Base-by-base conservation (phyloP, 1,139 yeast species). In the Sugiyamaella neomexicana region DNA sequence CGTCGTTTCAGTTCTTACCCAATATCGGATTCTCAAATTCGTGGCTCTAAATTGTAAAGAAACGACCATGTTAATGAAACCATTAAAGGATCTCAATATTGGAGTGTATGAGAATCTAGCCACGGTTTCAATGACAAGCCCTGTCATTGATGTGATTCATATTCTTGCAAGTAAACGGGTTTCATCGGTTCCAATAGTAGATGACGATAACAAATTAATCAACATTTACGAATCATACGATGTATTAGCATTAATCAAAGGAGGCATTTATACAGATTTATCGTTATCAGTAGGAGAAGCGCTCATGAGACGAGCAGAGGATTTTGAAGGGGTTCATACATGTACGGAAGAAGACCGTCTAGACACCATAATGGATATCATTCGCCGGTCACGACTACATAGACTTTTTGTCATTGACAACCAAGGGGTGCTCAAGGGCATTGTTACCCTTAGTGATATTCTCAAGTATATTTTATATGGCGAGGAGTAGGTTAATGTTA, bases 151-250 rank as follows among this genome's bases (percentile, higher is more conserved):
- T 60, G 97, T 91, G 36, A 95, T 93, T 57, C 93, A 89, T 65
- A 72, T 86, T 60, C 76, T 95, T 62, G 83, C 95, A 6, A 81
- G 83, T 55, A 82, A 85, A 52, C 83, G 90, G 23, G 95, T 95
- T 16, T 85, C 96, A 2, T 89, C 97, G 1, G 86, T 95, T 37
- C 99, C 99, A 4, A 91, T 95, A 58, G 84, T 93, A 29, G 97
- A 93, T 67, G 89, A 85, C 16, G 68, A 74, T 32, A 84, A 87
- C 50, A 82, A 81, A 65, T 77, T 93, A 60, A 79, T 90, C 61
- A 95, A 95, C 67, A 96, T 93, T 41, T 95, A 91, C 69, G 99
- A 95, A 72, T 96, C 97, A 0, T 95, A 90, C 42, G 99, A 95
- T 71, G 95, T 93, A 5, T 78, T 95, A 63, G 89, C 96, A 0